Conservation (phyloP, 768 basidiomycete species). For the Paxillus rubicundulus region DNA sequence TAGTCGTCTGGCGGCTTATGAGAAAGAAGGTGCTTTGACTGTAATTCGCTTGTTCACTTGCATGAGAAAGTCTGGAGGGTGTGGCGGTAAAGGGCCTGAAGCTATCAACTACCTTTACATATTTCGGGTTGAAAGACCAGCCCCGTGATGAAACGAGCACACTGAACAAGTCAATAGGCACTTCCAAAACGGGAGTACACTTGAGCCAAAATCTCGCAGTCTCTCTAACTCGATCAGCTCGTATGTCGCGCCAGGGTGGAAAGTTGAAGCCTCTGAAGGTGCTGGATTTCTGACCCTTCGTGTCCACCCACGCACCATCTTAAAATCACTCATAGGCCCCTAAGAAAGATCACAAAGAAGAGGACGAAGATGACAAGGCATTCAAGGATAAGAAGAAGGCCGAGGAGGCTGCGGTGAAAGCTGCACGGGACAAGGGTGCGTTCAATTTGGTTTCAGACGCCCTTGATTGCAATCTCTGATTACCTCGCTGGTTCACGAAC, state of each 20-base stretch:
- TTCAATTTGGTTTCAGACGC: not conserved
- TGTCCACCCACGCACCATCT: not conserved
- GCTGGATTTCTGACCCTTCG: not conserved
- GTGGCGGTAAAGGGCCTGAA: no score
- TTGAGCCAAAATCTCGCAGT: not conserved
- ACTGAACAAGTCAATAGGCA: no score
- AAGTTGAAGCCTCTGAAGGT: slow-evolving; percentile 90
- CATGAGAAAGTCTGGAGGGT: no score
- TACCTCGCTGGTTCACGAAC: slow-evolving; percentile 19
- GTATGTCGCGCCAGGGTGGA: slow-evolving; percentile 65
- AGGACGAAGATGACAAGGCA: slow-evolving; percentile 65
- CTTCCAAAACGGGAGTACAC: slow-evolving; percentile 6
- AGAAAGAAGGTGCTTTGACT: no score
- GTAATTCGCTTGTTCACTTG: no score
- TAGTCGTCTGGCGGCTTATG: no score
- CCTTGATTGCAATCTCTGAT: slow-evolving; percentile 1
- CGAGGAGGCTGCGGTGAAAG: slow-evolving; percentile 71
- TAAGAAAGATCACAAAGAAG: slow-evolving; percentile 78
- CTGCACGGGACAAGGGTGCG: slow-evolving; percentile 70
- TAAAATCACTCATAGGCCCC: slow-evolving; percentile 51
- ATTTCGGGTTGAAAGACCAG: no score
- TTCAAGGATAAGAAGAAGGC: slow-evolving; percentile 78
- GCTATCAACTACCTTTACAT: no score
- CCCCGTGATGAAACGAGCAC: no score
- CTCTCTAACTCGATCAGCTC: not conserved